Percentiles rank a stretch among this genome's conserved stretches.
These are phyloP conservation scores for Talaromyces wortmannii DNA, from an alignment of 495 filamentous ascomycete genomes.

Conservation along the genomic window DNA sequence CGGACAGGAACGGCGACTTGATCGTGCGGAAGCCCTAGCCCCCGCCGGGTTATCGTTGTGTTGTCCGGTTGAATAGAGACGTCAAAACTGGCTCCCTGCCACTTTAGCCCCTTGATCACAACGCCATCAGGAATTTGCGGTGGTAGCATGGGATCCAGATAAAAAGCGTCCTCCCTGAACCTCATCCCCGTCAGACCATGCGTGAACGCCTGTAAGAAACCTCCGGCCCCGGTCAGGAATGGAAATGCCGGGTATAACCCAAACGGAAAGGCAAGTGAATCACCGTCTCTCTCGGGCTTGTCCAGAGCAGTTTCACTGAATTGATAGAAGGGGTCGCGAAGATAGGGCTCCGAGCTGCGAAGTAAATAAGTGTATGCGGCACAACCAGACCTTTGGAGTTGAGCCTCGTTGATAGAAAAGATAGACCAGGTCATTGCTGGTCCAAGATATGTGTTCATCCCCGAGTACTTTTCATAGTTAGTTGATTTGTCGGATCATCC, in stretches of 20 bases:
- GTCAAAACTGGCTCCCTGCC: conserved; percentile 3
- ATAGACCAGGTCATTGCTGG: conserved; percentile 58
- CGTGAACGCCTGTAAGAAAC: conserved; percentile 44
- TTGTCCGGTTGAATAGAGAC: background rate
- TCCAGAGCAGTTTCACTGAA: conserved; percentile 22
- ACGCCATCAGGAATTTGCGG: conserved; percentile 41
- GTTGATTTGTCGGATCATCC: no score
- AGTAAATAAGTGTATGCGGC: conserved; percentile 49
- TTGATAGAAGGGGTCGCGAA: conserved; percentile 50
- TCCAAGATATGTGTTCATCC: conserved; percentile 47
- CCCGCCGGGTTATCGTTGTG: background rate
- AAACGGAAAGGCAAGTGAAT: background rate
- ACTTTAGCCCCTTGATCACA: background rate
- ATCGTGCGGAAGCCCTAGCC: background rate
- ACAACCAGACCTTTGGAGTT: conserved; percentile 46
- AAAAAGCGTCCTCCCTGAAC: conserved; percentile 38
- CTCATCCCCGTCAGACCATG: conserved; percentile 50
- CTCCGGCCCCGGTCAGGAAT: conserved; percentile 54
- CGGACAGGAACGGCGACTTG: background rate
- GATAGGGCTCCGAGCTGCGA: conserved; percentile 43
- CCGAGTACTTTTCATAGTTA: conserved; percentile 34
- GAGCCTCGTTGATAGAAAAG: conserved; percentile 46
- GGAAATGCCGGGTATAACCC: conserved; percentile 37
- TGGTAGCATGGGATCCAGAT: conserved; percentile 47
- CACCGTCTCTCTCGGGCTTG: conserved; percentile 35